Conservation (phyloP, 1,139 yeast species). For the Blastobotrys persicus region DNA sequence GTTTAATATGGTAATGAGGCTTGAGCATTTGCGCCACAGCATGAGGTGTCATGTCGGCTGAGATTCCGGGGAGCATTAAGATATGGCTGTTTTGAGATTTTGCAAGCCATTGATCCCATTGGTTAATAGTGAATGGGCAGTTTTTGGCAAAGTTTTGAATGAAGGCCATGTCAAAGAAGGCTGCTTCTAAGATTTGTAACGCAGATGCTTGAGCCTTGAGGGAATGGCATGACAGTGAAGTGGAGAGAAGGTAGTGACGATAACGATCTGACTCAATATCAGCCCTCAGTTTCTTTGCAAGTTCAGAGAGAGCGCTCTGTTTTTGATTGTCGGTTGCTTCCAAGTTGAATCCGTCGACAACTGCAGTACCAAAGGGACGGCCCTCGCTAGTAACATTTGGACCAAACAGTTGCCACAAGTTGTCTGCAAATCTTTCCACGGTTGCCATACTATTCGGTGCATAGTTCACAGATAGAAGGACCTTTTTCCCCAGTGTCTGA, state of each 20-base stretch:
- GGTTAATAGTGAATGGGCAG: neutral
- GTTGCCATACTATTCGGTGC: constrained; percentile 46
- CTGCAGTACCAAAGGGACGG: constrained; percentile 72
- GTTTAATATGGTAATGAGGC: neutral
- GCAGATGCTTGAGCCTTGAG: neutral
- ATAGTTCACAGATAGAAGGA: constrained; percentile 72
- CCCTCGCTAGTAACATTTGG: constrained; percentile 54
- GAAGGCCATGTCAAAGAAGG: neutral
- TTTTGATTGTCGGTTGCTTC: no score
- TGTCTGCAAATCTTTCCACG: constrained; percentile 66
- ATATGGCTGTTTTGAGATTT: neutral
- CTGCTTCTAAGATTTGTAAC: neutral
- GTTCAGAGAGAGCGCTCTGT: no score
- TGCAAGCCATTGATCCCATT: neutral
- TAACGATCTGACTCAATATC: neutral
- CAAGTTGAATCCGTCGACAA: constrained; percentile 69
- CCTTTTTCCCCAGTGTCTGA: constrained; percentile 73
- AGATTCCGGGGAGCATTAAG: neutral
- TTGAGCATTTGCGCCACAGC: neutral
- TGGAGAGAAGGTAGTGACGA: neutral
- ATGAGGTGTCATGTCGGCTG: neutral
- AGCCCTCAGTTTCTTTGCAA: neutral
- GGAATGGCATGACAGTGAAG: neutral
- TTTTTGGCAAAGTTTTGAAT: neutral
- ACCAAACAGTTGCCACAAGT: constrained; percentile 83